These are phyloP conservation scores for Eutrema salsugineum DNA, from an alignment of 441 rosid species.

Conservation along the genomic window DNA sequence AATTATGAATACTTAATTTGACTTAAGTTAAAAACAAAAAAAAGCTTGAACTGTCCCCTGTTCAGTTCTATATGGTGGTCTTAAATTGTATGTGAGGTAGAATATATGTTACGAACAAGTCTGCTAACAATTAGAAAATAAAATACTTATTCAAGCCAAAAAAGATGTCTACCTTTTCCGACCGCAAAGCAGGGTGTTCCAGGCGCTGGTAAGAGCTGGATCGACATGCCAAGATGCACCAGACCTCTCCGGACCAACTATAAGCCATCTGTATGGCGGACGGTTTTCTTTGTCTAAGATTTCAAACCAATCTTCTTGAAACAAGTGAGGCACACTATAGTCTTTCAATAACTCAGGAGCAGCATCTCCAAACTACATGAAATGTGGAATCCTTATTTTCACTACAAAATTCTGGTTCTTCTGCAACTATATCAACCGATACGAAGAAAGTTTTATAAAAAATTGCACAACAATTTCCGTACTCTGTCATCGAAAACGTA, in stretches of 20 bases:
- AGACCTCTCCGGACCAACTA: conserved; percentile 96
- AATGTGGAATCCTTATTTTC: conserved; percentile 1
- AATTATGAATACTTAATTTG: neutral
- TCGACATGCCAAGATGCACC: conserved; percentile 99
- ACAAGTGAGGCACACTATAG: conserved; percentile 75
- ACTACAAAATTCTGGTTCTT: neutral
- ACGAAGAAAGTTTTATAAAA: neutral
- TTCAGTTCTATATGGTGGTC: neutral
- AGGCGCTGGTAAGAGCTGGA: conserved; percentile 97
- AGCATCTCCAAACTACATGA: conserved; percentile 83
- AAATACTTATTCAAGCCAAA: neutral
- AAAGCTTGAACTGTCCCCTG: neutral
- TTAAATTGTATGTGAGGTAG: neutral
- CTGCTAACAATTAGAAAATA: neutral
- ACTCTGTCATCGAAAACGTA: conserved; percentile 95
- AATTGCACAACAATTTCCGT: neutral
- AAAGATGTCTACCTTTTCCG: conserved; percentile 66
- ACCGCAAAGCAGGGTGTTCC: conserved; percentile 95
- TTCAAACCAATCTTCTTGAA: conserved; percentile 88
- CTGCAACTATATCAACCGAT: conserved; percentile 4
- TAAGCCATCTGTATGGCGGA: conserved; percentile 93
- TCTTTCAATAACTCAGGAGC: conserved; percentile 79
- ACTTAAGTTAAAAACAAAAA: neutral
- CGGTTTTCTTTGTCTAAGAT: conserved; percentile 69
- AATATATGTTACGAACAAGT: neutral